A percentile compares a stretch with the other conserved stretches of the same genome.
Evolutionary conservation across 1,284 basidiomycete species (phyloP).

Genomic region (Apiotrichum veenhuisii): DNA sequence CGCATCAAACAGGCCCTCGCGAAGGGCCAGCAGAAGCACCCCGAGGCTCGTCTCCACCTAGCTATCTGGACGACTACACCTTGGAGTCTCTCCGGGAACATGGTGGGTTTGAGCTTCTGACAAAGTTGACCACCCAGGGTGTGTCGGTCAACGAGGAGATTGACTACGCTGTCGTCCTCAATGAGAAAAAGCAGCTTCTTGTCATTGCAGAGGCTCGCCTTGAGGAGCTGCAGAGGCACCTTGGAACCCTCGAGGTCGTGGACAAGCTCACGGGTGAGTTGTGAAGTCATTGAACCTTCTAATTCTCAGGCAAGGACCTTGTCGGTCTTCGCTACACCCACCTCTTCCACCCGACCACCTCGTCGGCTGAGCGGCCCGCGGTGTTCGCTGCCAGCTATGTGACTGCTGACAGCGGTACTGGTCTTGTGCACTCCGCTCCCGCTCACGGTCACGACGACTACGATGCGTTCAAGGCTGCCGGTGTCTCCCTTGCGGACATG

Average conservation of each 20-base stretch:
- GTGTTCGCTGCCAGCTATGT: conserved; percentile 63
- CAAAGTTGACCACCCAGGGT: conserved; percentile 56
- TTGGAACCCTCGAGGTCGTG: conserved; percentile 58
- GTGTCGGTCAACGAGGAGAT: conserved; percentile 77
- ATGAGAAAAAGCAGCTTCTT: conserved; percentile 48
- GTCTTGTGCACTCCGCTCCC: conserved; percentile 92
- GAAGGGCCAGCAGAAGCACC: conserved; percentile 5
- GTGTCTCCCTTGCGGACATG: conserved; percentile 42
- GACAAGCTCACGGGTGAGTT: conserved; percentile 56
- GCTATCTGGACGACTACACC: conserved; percentile 99
- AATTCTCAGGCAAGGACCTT: conserved; percentile 59
- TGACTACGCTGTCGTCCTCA: conserved; percentile 63
- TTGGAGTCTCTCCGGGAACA: conserved; percentile 94
- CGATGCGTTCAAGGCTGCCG: conserved; percentile 57
- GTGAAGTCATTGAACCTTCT: not conserved
- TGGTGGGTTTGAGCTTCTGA: conserved; percentile 57
- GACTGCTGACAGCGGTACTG: conserved; percentile 84
- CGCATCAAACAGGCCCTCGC: conserved; percentile 27
- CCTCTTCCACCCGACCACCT: conserved; percentile 58
- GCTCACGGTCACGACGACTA: conserved; percentile 96
- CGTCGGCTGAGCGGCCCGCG: conserved; percentile 54
- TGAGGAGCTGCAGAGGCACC: conserved; percentile 54
- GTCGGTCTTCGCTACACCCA: conserved; percentile 64
- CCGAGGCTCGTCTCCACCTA: conserved; percentile 52
- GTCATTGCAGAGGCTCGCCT: conserved; percentile 72